These are phyloP conservation scores for Termitomyces sp. DNA, from an alignment of 768 basidiomycete genomes.

Conservation along the genomic window DNA sequence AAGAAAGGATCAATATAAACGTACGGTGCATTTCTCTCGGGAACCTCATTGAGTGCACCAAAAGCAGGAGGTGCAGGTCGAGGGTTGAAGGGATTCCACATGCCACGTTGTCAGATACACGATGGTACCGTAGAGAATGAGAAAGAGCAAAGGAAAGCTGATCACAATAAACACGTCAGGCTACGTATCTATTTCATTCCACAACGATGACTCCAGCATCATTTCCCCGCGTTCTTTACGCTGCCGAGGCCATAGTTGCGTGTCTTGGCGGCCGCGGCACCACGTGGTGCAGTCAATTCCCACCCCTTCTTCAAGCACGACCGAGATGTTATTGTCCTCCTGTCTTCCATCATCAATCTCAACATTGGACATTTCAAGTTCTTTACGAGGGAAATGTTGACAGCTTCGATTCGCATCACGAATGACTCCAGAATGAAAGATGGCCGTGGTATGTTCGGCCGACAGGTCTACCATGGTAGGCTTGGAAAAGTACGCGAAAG, in stretches of 20 bases:
- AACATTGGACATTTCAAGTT: not conserved
- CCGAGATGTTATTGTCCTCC: not conserved
- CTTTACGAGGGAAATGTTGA: too few relatives aligned
- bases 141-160: not conserved
- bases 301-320: not conserved
- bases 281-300: not conserved
- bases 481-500: not conserved
- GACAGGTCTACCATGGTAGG: not conserved
- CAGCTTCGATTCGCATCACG: too few relatives aligned
- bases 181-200: not conserved
- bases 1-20: not conserved
- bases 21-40: conserved; percentile 14
- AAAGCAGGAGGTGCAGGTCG: conserved; percentile 17
- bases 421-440: not conserved
- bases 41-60: conserved; percentile 12
- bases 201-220: not conserved
- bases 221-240: not conserved
- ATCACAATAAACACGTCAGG: not conserved
- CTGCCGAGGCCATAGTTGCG: not conserved
- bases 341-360: not conserved
- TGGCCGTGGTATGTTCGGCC: not conserved
- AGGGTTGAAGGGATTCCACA: conserved; percentile 16
- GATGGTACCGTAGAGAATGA: not conserved
- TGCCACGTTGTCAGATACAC: not conserved
- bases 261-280: not conserved